phyloP scores from a whole-genome alignment of 129 eudicot species.

The Saposhnikovia divaricata region DNA sequence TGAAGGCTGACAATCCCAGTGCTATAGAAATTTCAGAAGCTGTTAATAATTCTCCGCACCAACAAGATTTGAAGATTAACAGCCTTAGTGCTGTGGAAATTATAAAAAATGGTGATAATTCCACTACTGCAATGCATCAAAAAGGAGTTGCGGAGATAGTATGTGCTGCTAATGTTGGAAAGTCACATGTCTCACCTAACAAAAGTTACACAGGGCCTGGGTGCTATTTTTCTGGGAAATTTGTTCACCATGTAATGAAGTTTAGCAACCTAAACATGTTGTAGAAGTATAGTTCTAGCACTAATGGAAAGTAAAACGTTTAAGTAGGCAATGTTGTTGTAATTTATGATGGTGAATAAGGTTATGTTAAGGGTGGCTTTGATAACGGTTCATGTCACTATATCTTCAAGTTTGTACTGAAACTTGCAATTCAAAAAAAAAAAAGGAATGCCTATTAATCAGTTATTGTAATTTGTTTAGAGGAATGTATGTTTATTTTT shows the following conservation, averaged over 20 bases:
- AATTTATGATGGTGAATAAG: neutral
- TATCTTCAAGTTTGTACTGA: no score
- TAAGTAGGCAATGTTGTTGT: neutral
- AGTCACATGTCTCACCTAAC: neutral
- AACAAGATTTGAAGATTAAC: neutral
- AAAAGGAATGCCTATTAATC: no score
- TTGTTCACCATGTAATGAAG: neutral
- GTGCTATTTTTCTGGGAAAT: neutral
- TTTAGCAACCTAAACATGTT: neutral
- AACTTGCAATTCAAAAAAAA: no score
- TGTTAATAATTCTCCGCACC: neutral
- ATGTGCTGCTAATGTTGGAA: neutral
- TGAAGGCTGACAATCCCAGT: neutral
- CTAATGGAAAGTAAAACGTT: neutral
- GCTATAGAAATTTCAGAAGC: neutral
- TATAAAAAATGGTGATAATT: neutral
- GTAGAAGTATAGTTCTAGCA: neutral
- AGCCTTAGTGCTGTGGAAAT: neutral
- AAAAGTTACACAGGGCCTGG: no score
- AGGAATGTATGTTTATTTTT: no score
- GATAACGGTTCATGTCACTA: neutral
- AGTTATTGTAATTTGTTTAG: no score
- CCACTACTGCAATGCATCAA: neutral
- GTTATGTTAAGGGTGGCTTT: neutral
- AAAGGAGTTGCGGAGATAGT: neutral